Conservation (phyloP, 2,329 filamentous ascomycete species). For the Fusarium sp. region DNA sequence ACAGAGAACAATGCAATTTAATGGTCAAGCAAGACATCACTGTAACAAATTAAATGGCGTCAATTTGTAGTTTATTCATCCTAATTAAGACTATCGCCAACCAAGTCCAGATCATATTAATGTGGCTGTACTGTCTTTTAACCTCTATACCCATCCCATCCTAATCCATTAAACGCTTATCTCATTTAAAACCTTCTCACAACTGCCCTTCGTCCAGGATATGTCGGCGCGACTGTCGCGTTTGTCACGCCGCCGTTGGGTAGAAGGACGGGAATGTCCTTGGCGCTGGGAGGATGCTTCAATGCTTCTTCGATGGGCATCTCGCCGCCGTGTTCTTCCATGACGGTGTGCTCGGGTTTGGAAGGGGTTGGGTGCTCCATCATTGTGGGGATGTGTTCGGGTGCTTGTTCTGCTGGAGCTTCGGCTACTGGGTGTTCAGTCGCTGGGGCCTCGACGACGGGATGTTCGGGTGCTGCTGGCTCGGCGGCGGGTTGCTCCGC, state of each 20-base stretch:
- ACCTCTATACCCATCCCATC: not conserved
- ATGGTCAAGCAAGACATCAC: too few species aligned
- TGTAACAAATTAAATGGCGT: not conserved
- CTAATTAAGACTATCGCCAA: slow-evolving; percentile 21
- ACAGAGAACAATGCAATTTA: too few species aligned
- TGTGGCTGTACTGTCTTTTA: slow-evolving; percentile 3
- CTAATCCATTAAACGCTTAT: not conserved
- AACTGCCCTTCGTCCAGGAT: slow-evolving; percentile 17
- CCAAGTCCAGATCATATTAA: slow-evolving; percentile 20
- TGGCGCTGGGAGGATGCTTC: not conserved
- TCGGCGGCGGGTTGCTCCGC: not conserved
- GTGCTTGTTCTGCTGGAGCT: not conserved
- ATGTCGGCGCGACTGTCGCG: not conserved
- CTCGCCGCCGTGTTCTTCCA: not conserved
- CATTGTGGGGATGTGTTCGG: not conserved
- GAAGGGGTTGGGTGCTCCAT: not conserved
- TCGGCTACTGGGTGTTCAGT: not conserved
- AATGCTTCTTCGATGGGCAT: slow-evolving; percentile 7
- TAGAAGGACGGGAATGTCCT: slow-evolving; percentile 9
- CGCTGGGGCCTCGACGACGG: not conserved
- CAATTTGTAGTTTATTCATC: slow-evolving; percentile 16
- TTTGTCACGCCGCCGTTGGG: slow-evolving; percentile 14
- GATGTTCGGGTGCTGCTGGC: too few species aligned
- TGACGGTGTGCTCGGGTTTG: not conserved
- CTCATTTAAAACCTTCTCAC: slow-evolving; percentile 17